Evolutionary conservation across 225 moss, liverwort and hornwort species (phyloP).

Genomic region (Thuidium tamariscinum): DNA sequence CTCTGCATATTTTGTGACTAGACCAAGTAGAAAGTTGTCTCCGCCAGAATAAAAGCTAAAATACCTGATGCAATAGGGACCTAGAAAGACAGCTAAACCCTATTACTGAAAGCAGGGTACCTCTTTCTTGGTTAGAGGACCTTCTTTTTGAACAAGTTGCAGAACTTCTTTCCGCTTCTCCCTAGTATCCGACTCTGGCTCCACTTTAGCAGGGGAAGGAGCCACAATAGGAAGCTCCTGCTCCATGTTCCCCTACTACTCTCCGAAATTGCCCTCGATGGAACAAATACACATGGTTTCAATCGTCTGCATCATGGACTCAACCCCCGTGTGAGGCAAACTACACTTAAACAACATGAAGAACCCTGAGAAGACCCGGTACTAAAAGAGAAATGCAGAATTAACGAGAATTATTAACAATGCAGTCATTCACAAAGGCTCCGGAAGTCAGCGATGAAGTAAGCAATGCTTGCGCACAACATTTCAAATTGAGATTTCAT

Average conservation of each 20-base stretch:
- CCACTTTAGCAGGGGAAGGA: constrained; percentile 11
- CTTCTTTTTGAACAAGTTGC: constrained; percentile 35
- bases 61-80: neutral
- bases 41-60: neutral
- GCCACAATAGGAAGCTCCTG: neutral
- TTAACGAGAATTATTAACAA: neutral
- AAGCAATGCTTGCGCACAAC: neutral
- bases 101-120: neutral
- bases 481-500: neutral
- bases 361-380: neutral
- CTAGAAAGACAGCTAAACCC: neutral
- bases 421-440: neutral
- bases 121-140: constrained; percentile 36
- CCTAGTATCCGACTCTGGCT: constrained; percentile 8
- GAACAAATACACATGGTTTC: neutral
- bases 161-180: constrained; percentile 31
- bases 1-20: neutral
- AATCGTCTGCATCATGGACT: neutral
- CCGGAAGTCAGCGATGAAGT: neutral
- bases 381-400: neutral
- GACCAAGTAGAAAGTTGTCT: neutral
- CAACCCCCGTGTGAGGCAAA: neutral
- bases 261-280: neutral
- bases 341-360: neutral
- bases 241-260: constrained; percentile 17